Evolutionary conservation across 2,329 filamentous ascomycete genomes (phyloP).

Genomic region (Thermochaetoides dissita): DNA sequence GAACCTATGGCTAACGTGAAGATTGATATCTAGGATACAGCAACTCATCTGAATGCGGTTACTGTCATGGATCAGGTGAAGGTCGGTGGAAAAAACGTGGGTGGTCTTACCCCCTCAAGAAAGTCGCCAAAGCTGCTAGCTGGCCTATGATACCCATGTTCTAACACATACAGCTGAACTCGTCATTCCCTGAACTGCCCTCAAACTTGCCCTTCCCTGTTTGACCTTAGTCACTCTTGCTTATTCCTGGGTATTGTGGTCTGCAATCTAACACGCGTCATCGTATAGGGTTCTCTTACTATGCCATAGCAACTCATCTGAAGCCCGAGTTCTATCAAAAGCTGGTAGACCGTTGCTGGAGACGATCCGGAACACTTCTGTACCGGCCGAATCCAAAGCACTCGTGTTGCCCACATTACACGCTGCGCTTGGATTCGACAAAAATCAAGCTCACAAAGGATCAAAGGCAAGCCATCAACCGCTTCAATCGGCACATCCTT

Average conservation of each 20-base stretch:
- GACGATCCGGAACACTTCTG: slow-evolving; percentile 55
- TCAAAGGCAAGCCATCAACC: slow-evolving; percentile 62
- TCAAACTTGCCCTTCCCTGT: background rate
- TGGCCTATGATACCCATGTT: background rate
- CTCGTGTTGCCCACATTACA: slow-evolving; percentile 88
- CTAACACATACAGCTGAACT: background rate
- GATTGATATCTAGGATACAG: slow-evolving; percentile 30
- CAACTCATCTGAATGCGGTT: slow-evolving; percentile 38
- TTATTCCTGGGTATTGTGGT: background rate
- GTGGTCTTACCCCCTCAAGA: slow-evolving; percentile 14
- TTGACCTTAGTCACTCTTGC: background rate
- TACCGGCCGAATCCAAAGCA: slow-evolving; percentile 66
- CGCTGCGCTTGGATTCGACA: slow-evolving; percentile 55
- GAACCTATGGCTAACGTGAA: too few relatives aligned
- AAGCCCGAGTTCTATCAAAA: slow-evolving; percentile 55
- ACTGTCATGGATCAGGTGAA: slow-evolving; percentile 33
- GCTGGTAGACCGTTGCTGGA: slow-evolving; percentile 64
- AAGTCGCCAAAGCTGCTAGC: too few relatives aligned
- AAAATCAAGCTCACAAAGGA: slow-evolving; percentile 54
- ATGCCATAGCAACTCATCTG: slow-evolving; percentile 47
- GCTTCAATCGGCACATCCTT: slow-evolving; percentile 54
- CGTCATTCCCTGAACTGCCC: slow-evolving; percentile 5
- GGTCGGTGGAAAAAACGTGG: slow-evolving; percentile 37
- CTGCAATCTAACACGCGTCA: background rate
- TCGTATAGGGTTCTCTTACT: slow-evolving; percentile 55